Evolutionary conservation across 1,284 basidiomycete species (phyloP), one percentile per base, ranked within the genome.

Genomic region (Trichosporon faecale): DNA sequence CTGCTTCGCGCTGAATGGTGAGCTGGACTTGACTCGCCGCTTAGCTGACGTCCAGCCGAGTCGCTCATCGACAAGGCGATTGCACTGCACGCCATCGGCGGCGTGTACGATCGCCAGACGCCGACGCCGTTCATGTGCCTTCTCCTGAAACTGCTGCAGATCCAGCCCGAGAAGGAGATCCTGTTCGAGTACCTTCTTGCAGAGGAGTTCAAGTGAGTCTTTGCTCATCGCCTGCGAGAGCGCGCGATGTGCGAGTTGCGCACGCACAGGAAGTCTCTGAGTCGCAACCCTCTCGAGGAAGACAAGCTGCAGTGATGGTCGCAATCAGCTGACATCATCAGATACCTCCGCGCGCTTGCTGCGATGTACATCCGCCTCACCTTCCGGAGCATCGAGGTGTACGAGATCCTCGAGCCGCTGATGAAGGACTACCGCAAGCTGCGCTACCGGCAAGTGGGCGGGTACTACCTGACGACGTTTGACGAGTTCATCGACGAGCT

Each of bases 111-210:
- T 57, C 96, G 96, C 83, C 92, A 95, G 77, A 89, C 91, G 64
- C 95, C 95, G 0, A 97, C 94, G 5, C 89, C 93, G 76, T 98
- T 95, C 84, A 85, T 98, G 63, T 96, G 93, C 79, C 86, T 99
- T 27, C 88, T 95, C 31, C 86, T 98, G 75, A 99, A 99, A 82
- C 87, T 99, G 68, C 86, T 99, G 31, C 97, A 99, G 84, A 90
- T 99, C 64, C 96, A 99, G 80, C 97, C 97, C 0, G 93, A 98
- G 84, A 94, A 94, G 80, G 94, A 96, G 82, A 98, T 99, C 72
- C 82, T 99, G 64, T 85, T 97, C 4, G 97, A 98, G 79, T 99
- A 99, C 80, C 85, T 99, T 23, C 89, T 91, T 71, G 94, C 93
- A 2, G 93, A 96, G 72, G 96, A 99, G 80, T 98, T 98, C 88